These are phyloP conservation scores for Gaeumannomyces sp. DNA, from an alignment of 2,329 filamentous ascomycete species.

Conservation along the genomic window DNA sequence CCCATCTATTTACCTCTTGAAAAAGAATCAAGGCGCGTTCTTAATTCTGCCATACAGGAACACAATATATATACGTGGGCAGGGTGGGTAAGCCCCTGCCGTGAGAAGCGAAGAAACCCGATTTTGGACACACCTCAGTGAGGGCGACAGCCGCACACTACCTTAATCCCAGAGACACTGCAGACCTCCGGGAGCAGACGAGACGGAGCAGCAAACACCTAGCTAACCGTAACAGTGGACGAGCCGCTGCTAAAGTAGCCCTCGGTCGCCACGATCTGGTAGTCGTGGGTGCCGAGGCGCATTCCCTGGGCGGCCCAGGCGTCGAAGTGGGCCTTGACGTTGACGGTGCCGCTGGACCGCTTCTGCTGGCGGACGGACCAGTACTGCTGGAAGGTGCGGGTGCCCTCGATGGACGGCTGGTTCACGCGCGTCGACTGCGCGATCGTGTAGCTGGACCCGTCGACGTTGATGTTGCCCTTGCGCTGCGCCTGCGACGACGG, in stretches of 20 bases:
- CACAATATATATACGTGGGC: not conserved
- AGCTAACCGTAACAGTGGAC: slow-evolving; percentile 30
- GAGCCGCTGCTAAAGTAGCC: slow-evolving; percentile 42
- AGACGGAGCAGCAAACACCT: not conserved
- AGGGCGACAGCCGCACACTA: not conserved
- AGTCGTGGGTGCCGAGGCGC: slow-evolving; percentile 37
- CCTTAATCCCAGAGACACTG: not conserved
- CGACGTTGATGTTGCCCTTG: slow-evolving; percentile 26
- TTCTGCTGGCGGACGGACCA: slow-evolving; percentile 44
- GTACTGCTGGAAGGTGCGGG: slow-evolving; percentile 41
- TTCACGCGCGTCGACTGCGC: slow-evolving; percentile 29
- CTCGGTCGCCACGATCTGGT: slow-evolving; percentile 43
- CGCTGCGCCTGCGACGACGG: slow-evolving; percentile 23
- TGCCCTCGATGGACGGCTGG: slow-evolving; percentile 40
- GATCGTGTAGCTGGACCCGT: slow-evolving; percentile 28
- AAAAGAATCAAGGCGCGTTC: too few species aligned
- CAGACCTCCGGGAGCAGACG: not conserved
- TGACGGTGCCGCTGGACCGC: slow-evolving; percentile 42
- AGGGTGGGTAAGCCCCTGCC: not conserved
- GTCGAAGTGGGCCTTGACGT: slow-evolving; percentile 39
- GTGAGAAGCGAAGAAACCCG: not conserved
- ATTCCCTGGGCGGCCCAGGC: slow-evolving; percentile 38
- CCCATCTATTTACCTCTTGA: too few species aligned
- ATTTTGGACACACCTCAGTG: not conserved
- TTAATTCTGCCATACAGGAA: not conserved